Conservation (phyloP, 2,329 filamentous ascomycete species). For the Cladorrhinum sp. region DNA sequence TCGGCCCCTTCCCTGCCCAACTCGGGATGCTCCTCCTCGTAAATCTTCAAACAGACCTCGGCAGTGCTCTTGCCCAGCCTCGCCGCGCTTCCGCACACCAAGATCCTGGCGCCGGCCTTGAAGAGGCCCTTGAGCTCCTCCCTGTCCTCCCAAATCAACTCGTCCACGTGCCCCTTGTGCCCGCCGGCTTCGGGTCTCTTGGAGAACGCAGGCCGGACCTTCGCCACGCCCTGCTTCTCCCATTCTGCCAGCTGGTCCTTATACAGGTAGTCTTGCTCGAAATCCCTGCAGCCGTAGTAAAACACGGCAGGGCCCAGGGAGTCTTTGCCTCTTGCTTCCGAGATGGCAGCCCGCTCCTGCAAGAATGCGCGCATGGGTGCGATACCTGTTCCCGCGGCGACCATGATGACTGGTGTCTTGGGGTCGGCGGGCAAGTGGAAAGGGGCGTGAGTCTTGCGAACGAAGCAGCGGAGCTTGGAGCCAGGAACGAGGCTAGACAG, state of each 20-base stretch:
- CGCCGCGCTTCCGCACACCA: slow-evolving; percentile 22
- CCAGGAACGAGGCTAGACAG: slow-evolving; percentile 35
- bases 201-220: slow-evolving; percentile 13
- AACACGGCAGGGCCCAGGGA: slow-evolving; percentile 37
- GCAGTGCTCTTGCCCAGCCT: slow-evolving; percentile 15
- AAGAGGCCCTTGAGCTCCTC: slow-evolving; percentile 19
- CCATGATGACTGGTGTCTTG: slow-evolving; percentile 47
- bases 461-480: slow-evolving; percentile 33
- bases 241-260: slow-evolving; percentile 25
- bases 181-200: neutral
- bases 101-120: slow-evolving; percentile 11
- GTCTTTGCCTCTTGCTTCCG: slow-evolving; percentile 47
- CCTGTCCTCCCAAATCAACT: slow-evolving; percentile 19
- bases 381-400: slow-evolving; percentile 46
- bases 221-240: slow-evolving; percentile 21
- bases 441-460: slow-evolving; percentile 39
- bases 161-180: slow-evolving; percentile 16
- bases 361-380: slow-evolving; percentile 35
- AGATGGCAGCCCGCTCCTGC: slow-evolving; percentile 37
- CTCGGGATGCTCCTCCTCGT: slow-evolving; percentile 19
- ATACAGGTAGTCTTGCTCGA: slow-evolving; percentile 31
- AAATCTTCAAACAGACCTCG: slow-evolving; percentile 19
- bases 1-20: slow-evolving; percentile 15
- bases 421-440: slow-evolving; percentile 42
- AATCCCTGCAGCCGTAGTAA: slow-evolving; percentile 41